phyloP scores from a whole-genome alignment of 2,329 filamentous ascomycete species.

The Fusarium sp. region DNA sequence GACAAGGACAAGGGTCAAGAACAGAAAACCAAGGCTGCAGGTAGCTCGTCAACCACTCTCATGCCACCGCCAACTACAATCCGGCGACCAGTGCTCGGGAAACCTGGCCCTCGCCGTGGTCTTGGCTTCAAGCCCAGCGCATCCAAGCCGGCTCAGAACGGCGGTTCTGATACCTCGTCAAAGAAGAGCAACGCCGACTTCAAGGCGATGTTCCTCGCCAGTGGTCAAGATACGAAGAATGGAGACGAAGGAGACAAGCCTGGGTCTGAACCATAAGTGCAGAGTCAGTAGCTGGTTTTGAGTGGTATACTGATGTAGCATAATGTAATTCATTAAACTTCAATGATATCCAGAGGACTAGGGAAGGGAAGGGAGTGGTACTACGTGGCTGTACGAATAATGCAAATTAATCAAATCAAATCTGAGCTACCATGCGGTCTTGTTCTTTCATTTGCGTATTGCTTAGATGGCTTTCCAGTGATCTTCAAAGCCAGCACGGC shows the following conservation, averaged over 20 bases:
- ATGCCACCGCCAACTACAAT: constrained; percentile 56
- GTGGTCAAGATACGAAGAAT: constrained; percentile 24
- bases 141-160: constrained; percentile 26
- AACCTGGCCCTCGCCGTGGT: constrained; percentile 51
- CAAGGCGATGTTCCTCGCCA: constrained; percentile 58
- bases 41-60: constrained; percentile 41
- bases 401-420: not conserved
- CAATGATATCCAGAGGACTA: constrained; percentile 27
- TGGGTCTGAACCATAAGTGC: constrained; percentile 7
- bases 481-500: not conserved
- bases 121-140: constrained; percentile 52
- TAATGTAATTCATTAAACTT: constrained; percentile 32
- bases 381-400: not conserved
- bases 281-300: not conserved
- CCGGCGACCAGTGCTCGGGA: constrained; percentile 54
- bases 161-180: constrained; percentile 40
- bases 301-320: constrained; percentile 20
- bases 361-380: not conserved
- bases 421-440: not conserved
- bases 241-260: not conserved
- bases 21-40: constrained; percentile 24
- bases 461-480: not conserved
- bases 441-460: not conserved
- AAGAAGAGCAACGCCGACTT: constrained; percentile 66
- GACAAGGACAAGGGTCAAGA: constrained; percentile 42